Percentiles rank a stretch among this genome's conserved stretches.
Evolutionary conservation across 148 eudicot genomes (phyloP).

Genomic region (Nepenthes gracilis): DNA sequence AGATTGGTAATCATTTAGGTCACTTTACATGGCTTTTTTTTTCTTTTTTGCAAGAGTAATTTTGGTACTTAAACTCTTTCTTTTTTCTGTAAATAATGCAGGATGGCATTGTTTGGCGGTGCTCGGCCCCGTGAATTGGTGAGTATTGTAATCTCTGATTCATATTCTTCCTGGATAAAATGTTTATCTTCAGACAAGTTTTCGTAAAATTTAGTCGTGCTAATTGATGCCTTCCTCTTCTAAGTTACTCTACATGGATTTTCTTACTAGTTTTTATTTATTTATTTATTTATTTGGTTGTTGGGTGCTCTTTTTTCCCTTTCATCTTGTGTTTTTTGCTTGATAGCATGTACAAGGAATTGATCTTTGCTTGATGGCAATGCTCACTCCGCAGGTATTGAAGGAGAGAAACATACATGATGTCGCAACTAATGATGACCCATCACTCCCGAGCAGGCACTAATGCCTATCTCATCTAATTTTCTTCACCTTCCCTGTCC

Average conservation of each 20-base stretch:
- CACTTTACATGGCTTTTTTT: too few relatives aligned
- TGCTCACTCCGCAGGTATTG: slow-evolving; percentile 37
- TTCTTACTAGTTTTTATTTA: too few relatives aligned
- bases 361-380: not conserved
- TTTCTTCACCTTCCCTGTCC: not conserved
- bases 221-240: not conserved
- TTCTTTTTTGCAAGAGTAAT: too few relatives aligned
- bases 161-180: too few relatives aligned
- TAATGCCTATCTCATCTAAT: not conserved
- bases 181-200: too few relatives aligned
- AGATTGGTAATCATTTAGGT: too few relatives aligned
- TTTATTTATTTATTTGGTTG: not conserved
- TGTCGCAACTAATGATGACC: slow-evolving; percentile 27
- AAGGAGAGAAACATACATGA: slow-evolving; percentile 64
- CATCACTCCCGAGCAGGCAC: slow-evolving; percentile 39
- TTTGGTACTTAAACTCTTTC: not conserved
- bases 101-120: slow-evolving; percentile 61
- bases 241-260: too few relatives aligned
- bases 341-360: not conserved
- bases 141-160: slow-evolving; percentile 10
- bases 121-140: slow-evolving; percentile 88
- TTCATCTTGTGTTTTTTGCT: not conserved
- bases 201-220: too few relatives aligned
- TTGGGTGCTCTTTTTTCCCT: not conserved
- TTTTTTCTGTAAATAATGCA: slow-evolving; percentile 16